Percentiles rank a stretch among this genome's conserved stretches.
Evolutionary conservation across 1,139 yeast genomes (phyloP).

Genomic region (Yamadazyma dendronema): DNA sequence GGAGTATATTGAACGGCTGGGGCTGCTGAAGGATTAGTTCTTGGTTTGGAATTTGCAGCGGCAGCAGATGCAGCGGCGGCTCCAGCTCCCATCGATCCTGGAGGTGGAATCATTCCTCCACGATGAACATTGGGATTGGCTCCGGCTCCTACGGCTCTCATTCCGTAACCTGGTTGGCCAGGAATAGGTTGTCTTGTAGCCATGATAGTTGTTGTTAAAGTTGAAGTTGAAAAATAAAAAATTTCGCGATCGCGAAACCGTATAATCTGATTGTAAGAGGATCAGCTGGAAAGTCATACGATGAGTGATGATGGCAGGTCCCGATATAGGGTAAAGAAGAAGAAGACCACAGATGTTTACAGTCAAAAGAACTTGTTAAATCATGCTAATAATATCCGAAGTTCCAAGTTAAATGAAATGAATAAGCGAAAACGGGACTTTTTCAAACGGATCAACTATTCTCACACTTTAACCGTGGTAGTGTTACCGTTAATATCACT

Average conservation of each 20-base stretch:
- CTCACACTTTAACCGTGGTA: slow-evolving; percentile 31
- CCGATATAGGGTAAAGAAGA: slow-evolving; percentile 15
- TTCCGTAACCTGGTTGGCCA: slow-evolving; percentile 1
- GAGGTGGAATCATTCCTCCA: slow-evolving; percentile 1
- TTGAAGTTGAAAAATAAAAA: too few species aligned
- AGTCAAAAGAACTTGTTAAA: slow-evolving; percentile 12
- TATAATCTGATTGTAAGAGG: not conserved
- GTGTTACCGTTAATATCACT: slow-evolving; percentile 29
- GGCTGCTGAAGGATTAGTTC: slow-evolving; percentile 35
- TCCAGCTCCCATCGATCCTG: slow-evolving; percentile 1
- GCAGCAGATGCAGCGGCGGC: slow-evolving; percentile 3
- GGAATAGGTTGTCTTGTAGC: slow-evolving; percentile 13
- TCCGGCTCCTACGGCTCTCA: not conserved
- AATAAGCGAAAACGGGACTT: slow-evolving; percentile 32
- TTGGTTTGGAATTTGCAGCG: slow-evolving; percentile 20
- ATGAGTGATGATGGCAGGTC: slow-evolving; percentile 9
- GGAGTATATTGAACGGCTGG: slow-evolving; percentile 57
- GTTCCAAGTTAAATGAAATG: slow-evolving; percentile 20
- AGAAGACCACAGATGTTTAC: slow-evolving; percentile 7
- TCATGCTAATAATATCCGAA: slow-evolving; percentile 24
- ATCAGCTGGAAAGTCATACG: too few species aligned
- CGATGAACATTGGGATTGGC: not conserved
- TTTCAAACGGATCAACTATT: slow-evolving; percentile 33
- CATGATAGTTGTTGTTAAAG: slow-evolving; percentile 6
- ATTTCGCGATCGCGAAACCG: not conserved